Percentiles rank a stretch among this genome's conserved stretches.
phyloP scores from a whole-genome alignment of 495 filamentous ascomycete species.

The Talaromyces proteolyticus region DNA sequence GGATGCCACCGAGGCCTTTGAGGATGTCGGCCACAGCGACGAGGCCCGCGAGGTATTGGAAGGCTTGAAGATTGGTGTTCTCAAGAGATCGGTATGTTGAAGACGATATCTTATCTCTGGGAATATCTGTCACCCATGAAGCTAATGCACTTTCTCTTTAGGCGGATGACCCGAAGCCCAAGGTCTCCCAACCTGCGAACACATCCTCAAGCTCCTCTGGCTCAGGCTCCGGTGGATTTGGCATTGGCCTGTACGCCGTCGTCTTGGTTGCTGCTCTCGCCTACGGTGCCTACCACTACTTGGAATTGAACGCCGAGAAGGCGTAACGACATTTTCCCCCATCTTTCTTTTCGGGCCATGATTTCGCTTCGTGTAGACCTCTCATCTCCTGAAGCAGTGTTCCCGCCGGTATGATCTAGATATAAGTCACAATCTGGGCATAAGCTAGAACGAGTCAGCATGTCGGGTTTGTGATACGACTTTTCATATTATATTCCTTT shows the following conservation, averaged over 20 bases:
- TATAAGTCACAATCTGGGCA: too few relatives aligned
- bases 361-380: too few relatives aligned
- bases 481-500: too few relatives aligned
- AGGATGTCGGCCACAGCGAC: constrained; percentile 99
- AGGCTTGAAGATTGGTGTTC: constrained; percentile 65
- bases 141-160: constrained; percentile 23
- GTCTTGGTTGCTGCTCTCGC: constrained; percentile 68
- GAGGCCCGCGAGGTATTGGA: constrained; percentile 94
- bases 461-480: too few relatives aligned
- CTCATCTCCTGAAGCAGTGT: too few relatives aligned
- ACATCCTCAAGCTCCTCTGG: constrained; percentile 43
- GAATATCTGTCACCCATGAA: constrained; percentile 3
- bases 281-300: constrained; percentile 83
- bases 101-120: constrained; percentile 5
- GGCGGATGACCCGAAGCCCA: constrained; percentile 81
- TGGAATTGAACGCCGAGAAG: constrained; percentile 42
- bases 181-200: constrained; percentile 41
- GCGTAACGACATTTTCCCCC: too few relatives aligned
- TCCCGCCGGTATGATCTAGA: too few relatives aligned
- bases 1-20: constrained; percentile 97
- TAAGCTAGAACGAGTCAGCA: too few relatives aligned
- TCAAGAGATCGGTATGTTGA: constrained; percentile 77
- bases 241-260: constrained; percentile 77
- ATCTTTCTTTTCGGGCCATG: too few relatives aligned
- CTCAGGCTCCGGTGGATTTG: constrained; percentile 38